Evolutionary conservation across 768 basidiomycete species (phyloP).

Genomic region (Tremella mesenterica): DNA sequence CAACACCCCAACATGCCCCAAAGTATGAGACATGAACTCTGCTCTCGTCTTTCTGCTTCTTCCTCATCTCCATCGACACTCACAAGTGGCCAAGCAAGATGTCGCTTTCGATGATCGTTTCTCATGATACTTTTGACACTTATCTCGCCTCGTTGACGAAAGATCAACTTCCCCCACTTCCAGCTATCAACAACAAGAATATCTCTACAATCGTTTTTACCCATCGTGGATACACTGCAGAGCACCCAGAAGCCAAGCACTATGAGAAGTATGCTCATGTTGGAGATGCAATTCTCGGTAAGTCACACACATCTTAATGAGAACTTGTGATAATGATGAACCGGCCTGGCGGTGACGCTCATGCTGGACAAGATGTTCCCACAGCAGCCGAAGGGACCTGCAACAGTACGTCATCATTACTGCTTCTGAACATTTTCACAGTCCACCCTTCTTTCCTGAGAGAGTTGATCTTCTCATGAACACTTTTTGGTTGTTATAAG

Average conservation of each 20-base stretch:
- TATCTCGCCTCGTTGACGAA: neutral
- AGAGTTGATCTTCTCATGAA: neutral
- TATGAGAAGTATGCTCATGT: conserved; percentile 34
- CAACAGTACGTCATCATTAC: conserved; percentile 21
- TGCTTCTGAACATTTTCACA: too few relatives aligned
- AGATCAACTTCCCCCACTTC: conserved; percentile 6
- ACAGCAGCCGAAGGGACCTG: conserved; percentile 14
- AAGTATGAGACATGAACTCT: too few relatives aligned
- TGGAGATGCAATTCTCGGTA: conserved; percentile 21
- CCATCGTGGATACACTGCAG: conserved; percentile 15
- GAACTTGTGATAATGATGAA: neutral
- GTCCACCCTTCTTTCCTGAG: too few relatives aligned
- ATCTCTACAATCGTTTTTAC: conserved; percentile 21
- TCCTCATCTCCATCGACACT: too few relatives aligned
- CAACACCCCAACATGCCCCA: too few relatives aligned
- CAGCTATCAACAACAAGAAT: conserved; percentile 10
- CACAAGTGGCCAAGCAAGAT: too few relatives aligned
- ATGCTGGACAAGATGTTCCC: conserved; percentile 31
- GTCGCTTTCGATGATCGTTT: too few relatives aligned
- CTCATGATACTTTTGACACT: neutral
- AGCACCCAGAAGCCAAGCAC: conserved; percentile 1
- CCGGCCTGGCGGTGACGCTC: conserved; percentile 14
- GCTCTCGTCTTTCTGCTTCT: too few relatives aligned
- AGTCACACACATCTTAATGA: neutral
- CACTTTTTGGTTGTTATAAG: neutral